Base-by-base conservation (phyloP, 306 rosid species). In the Prunus mongolica region DNA sequence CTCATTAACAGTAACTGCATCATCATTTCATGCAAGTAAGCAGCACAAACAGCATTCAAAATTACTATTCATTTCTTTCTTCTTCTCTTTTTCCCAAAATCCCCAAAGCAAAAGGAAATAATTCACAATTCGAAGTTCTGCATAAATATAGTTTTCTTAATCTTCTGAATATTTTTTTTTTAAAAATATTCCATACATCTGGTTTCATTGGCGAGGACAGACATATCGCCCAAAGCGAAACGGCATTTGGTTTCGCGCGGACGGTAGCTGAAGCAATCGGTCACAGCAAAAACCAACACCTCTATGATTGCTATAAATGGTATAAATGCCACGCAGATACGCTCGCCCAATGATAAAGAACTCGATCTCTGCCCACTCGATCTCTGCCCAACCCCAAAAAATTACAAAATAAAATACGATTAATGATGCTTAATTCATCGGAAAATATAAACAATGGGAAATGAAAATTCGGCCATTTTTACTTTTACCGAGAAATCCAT, bases 1-100 rank as follows among this genome's bases (percentile, higher is more conserved):
- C 82, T 93, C 97, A 64, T 88, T 86, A 20, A 82, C 69, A 57
- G 82, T 83, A 78, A 93, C 97, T 91, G 88, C 85, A 84, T 30
- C 75, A 64, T 72, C 46, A 41, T 25, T 41, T 34, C 50, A 66
- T 22, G 14, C 58, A 73, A 70, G 25, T 55, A 55, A 55, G 61
- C 25, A n/a, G 14, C 24, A 55, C 10, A 55, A n/a, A 14, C 15
- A 14, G 12, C 24, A 71, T 64, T 74, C 15, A n/a, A 79, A 68
- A 12, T 22, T 22, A 61, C 30, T 41, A 19, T n/a, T 11, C 51
- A 50, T 68, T 68, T 49, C 73, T 55, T 32, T 32, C 12, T 55
- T 55, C 19, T 0, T 12, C 15, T 52, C 4, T 54, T 28, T 54
- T 19, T 5, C 61, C 25, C 25, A 2, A 20, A n/a, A 55, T 19